phyloP scores from a whole-genome alignment of 2,329 filamentous ascomycete genomes.

The Colletotrichum cuscutae region DNA sequence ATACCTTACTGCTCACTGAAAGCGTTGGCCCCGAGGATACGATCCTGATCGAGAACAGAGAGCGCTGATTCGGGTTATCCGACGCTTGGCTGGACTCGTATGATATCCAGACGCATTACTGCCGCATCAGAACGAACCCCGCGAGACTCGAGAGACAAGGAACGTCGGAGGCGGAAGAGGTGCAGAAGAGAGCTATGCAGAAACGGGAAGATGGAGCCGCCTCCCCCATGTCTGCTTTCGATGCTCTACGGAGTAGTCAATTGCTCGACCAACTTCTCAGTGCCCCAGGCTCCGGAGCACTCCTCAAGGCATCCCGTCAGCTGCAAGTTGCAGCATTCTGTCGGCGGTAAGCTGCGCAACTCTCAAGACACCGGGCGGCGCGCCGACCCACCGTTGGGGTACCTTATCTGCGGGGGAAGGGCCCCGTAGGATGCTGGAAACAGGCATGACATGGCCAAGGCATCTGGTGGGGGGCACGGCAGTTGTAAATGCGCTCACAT shows the following conservation, averaged over 20 bases:
- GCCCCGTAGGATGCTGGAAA: conserved; percentile 8
- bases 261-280: too few species aligned
- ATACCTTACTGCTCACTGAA: not conserved
- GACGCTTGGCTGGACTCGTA: not conserved
- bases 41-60: not conserved
- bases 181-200: not conserved
- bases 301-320: not conserved
- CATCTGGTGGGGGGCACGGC: conserved; percentile 28
- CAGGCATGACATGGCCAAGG: conserved; percentile 23
- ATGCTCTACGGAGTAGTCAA: too few species aligned
- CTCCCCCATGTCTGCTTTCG: not conserved
- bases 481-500: conserved; percentile 17
- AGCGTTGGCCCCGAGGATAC: not conserved
- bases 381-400: conserved; percentile 7
- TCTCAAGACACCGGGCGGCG: not conserved
- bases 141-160: not conserved
- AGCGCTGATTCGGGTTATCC: not conserved
- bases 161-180: not conserved
- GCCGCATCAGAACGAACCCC: not conserved
- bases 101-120: not conserved
- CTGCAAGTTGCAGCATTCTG: not conserved
- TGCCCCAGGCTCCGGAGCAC: not conserved
- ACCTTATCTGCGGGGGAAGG: conserved; percentile 28
- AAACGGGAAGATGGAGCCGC: not conserved
- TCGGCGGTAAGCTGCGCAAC: not conserved